Base-by-base conservation (phyloP, 2,329 filamentous ascomycete genomes). In the Colletotrichum graminicola region DNA sequence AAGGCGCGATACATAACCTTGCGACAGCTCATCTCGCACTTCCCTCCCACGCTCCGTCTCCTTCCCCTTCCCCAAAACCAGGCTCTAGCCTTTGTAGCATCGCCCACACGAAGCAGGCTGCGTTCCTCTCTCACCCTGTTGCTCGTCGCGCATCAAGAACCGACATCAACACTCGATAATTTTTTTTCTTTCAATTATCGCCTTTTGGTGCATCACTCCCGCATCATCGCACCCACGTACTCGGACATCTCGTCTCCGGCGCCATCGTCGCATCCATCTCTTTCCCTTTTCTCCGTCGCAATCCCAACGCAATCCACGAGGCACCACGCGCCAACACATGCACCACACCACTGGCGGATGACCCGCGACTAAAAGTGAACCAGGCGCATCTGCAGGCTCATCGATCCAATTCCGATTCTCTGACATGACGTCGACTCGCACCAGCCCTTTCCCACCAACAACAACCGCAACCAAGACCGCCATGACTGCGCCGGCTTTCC, bases 401-500 rank as follows among this genome's bases (percentile, higher is more conserved):
- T 77, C 77, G 41, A 71, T 73, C 60, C 75, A 67, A 67, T 51
- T 68, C 68, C 66, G 39, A 41, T 61, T 39, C 62, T 32, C 75
- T 52, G 68, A 75, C 60, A 70, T 76, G 64, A 75, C 66, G 60
- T 76, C 78, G 67, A 81, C 73, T 74, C 79, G 79, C 75, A 73
- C 77, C 61, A 81, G 77, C 66, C 78, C 78, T n/a, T 79, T 79
- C 66, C 74, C 77, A 49, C 66, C 78, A 16, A 74, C 78, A 65
- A 72, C 75, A 49, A 71, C 73, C 67, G 67, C 76, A 61, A 75
- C 77, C 41, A 80, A 79, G 67, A 77, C 77, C 71, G 76, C 78
- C 73, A 87, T 88, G 86, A 80, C 85, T 72, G 79, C 83, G 66
- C 78, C 84, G 52, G 78, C 81, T 71, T 87, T 83, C 75, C 76